Base-by-base conservation (phyloP, 805 yeast species). In the Ogataea pini region DNA sequence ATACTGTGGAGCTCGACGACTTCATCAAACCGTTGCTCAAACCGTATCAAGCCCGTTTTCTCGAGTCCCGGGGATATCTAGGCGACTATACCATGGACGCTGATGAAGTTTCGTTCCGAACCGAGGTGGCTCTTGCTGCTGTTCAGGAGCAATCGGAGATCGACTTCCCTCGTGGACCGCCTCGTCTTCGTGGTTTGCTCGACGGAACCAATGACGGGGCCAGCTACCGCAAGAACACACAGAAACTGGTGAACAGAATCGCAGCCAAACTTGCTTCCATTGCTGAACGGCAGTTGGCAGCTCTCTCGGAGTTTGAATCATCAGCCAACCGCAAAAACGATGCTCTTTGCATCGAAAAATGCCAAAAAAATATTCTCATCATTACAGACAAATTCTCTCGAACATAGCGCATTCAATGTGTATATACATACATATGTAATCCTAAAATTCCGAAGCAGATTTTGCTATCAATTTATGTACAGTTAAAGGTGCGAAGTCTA, bases 91-190 rank as follows among this genome's bases (percentile, higher is more conserved):
- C 95, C 0, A 64, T 89, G 2, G 76, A 72, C 34, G 44, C 50
- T 4, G 71, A 68, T 1, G 78, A 76, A 3, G 63, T 83, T 1
- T 88, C 96, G 10, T 90, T 83, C 62, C 71, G 97, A 43, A 78
- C 89, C 0, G 82, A 83, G 49, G 81, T 91, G 2, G 96, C 90
- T 0, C 64, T 91, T 31, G 88, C 94, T 3, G 72, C 76, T 0
- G 49, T 76, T 1, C 80, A 78, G 52, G 76, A 72, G 45, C 42
- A 31, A 10, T 25, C 41, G 8, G 52, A 57, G 1, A 12, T 4
- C 2, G 44, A 36, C 0, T 50, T 48, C 29, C 40, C 34, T 2
- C 28, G 16, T 1, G 54, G 63, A 18, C 71, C 77, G 0, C 54
- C 64, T 31, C 62, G 67, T 33, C 57, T 79, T 8, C 47, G 55